Evolutionary conservation across 768 basidiomycete genomes (phyloP), one percentile per base, ranked within the genome.

Genomic region (Mycena albidolilacea): DNA sequence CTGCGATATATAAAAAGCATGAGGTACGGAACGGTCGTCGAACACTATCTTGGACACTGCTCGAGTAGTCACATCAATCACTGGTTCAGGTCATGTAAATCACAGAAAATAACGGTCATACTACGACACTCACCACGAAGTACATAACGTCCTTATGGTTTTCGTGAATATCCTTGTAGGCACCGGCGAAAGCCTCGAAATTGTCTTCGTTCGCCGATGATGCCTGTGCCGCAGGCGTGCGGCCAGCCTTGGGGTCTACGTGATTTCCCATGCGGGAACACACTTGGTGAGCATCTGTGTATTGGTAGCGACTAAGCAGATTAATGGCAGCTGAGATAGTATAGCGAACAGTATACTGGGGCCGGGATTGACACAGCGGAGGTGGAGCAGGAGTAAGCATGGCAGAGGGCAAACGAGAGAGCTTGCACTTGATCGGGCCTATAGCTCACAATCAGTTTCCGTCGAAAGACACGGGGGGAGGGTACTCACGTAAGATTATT

Each of bases 311-410:
- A 50, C 8, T 19, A n/a, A 44, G 38, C 9, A 39, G 9, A 10
- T 30, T 38, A 21, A 43, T 10, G 50, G 41, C 10, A 9, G 74
- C 3, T 8, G 14, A 57, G 55, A 35, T 15, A 5, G 5, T 12
- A 35, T 35, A 15, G 35, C 91, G 77, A 77, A 95, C 94, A 95
- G 72, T 95, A 95, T 0, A 95, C 93, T 0, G 95, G 95, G 0
- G 95, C 95, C 0, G 95, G 95, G 50, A 96, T 95, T 0, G 94
- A 95, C 0, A 96, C 94, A 0, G 93, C 93, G 8, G 95, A 90
- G 0, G 94, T 95, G 0, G 94, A 87, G 0, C 93, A 88, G 0
- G 94, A 93, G 64, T 94, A 96, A 0, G 93, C 90, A 61, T 96
- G 93, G 77, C 93, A 94, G 0, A 96, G 84, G 0, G 91, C 88